Evolutionary conservation across 2,329 filamentous ascomycete species (phyloP).

Genomic region (Trichophyton rubrum): DNA sequence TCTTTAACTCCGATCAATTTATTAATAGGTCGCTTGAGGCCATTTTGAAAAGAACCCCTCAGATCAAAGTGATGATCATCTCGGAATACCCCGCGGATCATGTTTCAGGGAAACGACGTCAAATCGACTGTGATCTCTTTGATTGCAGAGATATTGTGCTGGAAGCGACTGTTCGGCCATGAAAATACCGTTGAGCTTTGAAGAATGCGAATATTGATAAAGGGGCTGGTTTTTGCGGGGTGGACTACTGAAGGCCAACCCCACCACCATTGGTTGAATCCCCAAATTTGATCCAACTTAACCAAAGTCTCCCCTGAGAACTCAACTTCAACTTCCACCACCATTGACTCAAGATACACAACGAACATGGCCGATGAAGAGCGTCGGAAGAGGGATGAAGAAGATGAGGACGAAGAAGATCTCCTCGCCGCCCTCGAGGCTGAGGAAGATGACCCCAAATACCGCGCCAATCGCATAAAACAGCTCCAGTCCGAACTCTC

Average conservation of each 20-base stretch:
- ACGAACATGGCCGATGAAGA: neutral
- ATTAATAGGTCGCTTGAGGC: neutral
- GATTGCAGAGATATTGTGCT: neutral
- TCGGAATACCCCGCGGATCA: neutral
- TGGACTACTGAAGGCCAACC: too few species aligned
- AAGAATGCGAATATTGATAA: neutral
- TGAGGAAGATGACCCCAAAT: slow-evolving; percentile 39
- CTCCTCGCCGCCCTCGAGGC: slow-evolving; percentile 46
- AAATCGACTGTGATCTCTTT: neutral
- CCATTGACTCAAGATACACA: neutral
- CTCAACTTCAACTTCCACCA: neutral
- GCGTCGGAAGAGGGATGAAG: neutral
- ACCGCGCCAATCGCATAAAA: slow-evolving; percentile 46
- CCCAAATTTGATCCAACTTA: neutral
- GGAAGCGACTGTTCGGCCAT: neutral
- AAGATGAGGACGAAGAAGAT: slow-evolving; percentile 43
- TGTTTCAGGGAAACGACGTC: neutral
- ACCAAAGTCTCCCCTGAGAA: neutral
- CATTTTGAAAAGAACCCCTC: neutral
- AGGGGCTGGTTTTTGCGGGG: neutral
- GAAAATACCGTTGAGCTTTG: neutral
- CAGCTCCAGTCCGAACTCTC: slow-evolving; percentile 47
- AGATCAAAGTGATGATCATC: neutral
- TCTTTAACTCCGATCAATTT: neutral
- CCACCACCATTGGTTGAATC: neutral